A percentile compares a stretch with the other conserved stretches of the same genome.
These are phyloP conservation scores for Tetracentron sinense DNA, from an alignment of 164 flowering plant species.

Conservation along the genomic window DNA sequence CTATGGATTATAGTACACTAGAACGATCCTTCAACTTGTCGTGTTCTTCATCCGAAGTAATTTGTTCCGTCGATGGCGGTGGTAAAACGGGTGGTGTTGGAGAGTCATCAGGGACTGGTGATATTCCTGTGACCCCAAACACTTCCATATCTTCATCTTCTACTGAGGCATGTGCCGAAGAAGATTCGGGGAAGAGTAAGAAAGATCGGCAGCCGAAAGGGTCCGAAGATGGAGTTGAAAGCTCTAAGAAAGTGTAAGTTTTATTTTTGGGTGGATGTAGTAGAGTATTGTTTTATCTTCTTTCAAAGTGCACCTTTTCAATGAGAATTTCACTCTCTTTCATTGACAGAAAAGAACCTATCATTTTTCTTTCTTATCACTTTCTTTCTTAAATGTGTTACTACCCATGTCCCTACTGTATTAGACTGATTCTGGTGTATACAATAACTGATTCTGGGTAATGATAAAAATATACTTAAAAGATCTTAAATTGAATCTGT, in stretches of 20 bases:
- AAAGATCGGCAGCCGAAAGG: slow-evolving; percentile 24
- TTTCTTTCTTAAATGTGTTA: background rate
- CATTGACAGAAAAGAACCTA: too few relatives aligned
- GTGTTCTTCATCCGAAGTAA: slow-evolving; percentile 24
- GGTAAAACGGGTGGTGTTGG: slow-evolving; percentile 2
- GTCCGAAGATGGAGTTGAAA: slow-evolving; percentile 21
- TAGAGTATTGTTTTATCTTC: background rate
- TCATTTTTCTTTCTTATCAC: too few relatives aligned
- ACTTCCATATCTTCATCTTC: slow-evolving; percentile 38
- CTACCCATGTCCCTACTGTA: background rate
- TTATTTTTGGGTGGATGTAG: background rate
- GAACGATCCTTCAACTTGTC: slow-evolving; percentile 33
- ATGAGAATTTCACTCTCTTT: background rate
- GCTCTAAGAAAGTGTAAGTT: slow-evolving; percentile 38
- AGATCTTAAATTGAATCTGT: background rate
- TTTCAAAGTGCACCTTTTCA: background rate
- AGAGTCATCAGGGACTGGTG: background rate
- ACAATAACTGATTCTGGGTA: background rate
- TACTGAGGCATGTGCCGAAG: slow-evolving; percentile 26
- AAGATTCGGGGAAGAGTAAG: slow-evolving; percentile 24
- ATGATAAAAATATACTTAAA: background rate
- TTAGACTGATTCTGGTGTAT: background rate
- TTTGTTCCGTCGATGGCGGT: slow-evolving; percentile 7
- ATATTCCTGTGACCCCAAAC: slow-evolving; percentile 22
- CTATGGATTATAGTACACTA: slow-evolving; percentile 27